Evolutionary conservation across 2,329 filamentous ascomycete genomes (phyloP).

Genomic region (Colletotrichum tropicicola): DNA sequence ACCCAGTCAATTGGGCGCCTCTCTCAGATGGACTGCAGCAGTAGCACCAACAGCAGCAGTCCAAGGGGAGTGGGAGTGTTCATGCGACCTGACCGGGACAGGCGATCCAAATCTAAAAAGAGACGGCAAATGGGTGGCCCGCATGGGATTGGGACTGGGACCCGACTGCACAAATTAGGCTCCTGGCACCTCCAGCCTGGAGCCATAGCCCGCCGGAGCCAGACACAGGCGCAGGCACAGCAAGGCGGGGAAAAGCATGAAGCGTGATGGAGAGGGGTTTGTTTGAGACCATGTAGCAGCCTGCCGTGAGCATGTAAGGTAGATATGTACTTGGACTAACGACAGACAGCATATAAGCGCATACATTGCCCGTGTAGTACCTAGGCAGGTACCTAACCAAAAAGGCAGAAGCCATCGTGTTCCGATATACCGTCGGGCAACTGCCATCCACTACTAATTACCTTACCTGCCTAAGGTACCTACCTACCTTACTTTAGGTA

Average conservation of each 20-base stretch:
- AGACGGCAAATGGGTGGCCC: neutral
- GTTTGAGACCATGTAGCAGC: slow-evolving; percentile 29
- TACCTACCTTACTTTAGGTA: too few relatives aligned
- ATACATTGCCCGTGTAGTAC: too few relatives aligned
- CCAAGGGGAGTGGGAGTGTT: slow-evolving; percentile 18
- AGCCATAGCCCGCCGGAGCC: neutral
- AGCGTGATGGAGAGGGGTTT: slow-evolving; percentile 9
- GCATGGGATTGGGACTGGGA: slow-evolving; percentile 9
- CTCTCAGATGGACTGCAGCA: too few relatives aligned
- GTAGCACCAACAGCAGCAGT: too few relatives aligned
- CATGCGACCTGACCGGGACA: slow-evolving; percentile 30
- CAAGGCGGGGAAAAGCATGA: slow-evolving; percentile 3
- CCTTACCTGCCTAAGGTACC: neutral
- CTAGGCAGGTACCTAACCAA: too few relatives aligned
- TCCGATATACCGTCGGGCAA: too few relatives aligned
- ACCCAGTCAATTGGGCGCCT: slow-evolving; percentile 29
- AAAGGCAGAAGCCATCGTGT: too few relatives aligned
- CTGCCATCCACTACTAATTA: too few relatives aligned
- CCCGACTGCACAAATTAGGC: slow-evolving; percentile 23
- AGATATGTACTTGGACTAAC: too few relatives aligned
- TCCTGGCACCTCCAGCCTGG: slow-evolving; percentile 19
- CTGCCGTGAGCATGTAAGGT: too few relatives aligned
- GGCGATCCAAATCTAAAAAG: slow-evolving; percentile 31
- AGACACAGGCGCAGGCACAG: neutral
- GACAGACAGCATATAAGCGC: too few relatives aligned